These are phyloP conservation scores for Orbilia oligospora DNA, from an alignment of 2,329 filamentous ascomycete species.

Conservation along the genomic window DNA sequence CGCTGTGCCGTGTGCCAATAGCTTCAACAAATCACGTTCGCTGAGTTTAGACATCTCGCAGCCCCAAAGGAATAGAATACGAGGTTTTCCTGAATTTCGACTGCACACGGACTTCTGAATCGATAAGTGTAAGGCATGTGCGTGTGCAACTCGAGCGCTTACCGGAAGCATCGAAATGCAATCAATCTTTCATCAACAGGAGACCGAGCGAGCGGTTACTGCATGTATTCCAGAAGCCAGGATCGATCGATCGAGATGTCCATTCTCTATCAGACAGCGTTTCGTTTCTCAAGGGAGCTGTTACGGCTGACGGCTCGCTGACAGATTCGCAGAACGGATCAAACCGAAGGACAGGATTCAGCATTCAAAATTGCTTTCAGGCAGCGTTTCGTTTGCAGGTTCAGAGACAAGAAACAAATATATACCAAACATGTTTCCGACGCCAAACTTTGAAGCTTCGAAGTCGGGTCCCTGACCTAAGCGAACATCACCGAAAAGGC, in stretches of 20 bases:
- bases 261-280: constrained; percentile 31
- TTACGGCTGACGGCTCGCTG: constrained; percentile 8
- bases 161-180: constrained; percentile 18
- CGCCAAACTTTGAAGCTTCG: constrained; percentile 19
- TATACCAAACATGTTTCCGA: constrained; percentile 46
- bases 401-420: constrained; percentile 48
- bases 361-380: neutral
- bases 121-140: constrained; percentile 9
- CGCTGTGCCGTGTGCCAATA: constrained; percentile 28
- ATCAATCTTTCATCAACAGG: constrained; percentile 22
- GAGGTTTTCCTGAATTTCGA: constrained; percentile 29
- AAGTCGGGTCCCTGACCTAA: constrained; percentile 11
- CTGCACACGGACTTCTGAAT: constrained; percentile 22
- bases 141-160: constrained; percentile 37
- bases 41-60: constrained; percentile 37
- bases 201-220: constrained; percentile 16
- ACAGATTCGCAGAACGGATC: constrained; percentile 8
- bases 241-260: constrained; percentile 38
- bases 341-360: constrained; percentile 12
- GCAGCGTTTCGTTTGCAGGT: constrained; percentile 56
- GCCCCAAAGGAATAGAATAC: constrained; percentile 30
- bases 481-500: constrained; percentile 21
- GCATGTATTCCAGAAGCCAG: constrained; percentile 1
- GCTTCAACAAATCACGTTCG: constrained; percentile 49
- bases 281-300: constrained; percentile 39